Base-by-base conservation (phyloP, 2,329 filamentous ascomycete genomes). In the Nigrospora oryzae region DNA sequence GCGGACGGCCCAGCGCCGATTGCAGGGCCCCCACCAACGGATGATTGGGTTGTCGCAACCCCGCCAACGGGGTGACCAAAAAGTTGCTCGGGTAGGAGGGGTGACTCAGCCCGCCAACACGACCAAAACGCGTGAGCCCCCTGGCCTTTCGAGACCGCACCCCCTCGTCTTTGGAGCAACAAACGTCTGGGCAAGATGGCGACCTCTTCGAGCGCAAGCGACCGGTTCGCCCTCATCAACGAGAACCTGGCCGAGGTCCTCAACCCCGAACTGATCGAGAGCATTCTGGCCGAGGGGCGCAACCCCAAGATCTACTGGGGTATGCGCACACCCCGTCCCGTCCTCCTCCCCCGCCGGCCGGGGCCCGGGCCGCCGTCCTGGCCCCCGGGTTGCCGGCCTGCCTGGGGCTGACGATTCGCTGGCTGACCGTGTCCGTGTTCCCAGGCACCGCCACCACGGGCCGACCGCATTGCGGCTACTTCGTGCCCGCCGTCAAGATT, bases 381-480 rank as follows among this genome's bases (percentile, higher is more conserved):
- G 23, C 23, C 23, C 2, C 8, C 23, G 19, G 19, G 19, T 6
- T 23, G 23, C 2, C 23, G 5, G 23, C 23, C 23, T 28, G 23
- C 23, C 23, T 7, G 23, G 23, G 7, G 23, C 8, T 10, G 23
- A 28, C 5, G 23, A 7, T 28, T 28, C 23, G 4, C 23, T 28
- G 23, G 23, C 23, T 28, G 10, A 28, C 23, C 23, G 23, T 28
- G 5, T 28, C 23, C 23, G 23, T 43, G 32, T 36, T 38, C 46
- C 47, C 43, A 79, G 79, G 85, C 36, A 91, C 85, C 35, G 86
- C 87, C 15, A 89, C 88, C 14, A 94, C 89, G 0, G 89, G 89
- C n/a, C 77, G 83, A 48, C 89, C 89, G 44, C 90, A 96, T 65
- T 86, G 81, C 62, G 90, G 88, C 54, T 95, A 95, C 74, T 87